phyloP scores from a whole-genome alignment of 1,284 basidiomycete genomes.

The Leccinum subatratum region DNA sequence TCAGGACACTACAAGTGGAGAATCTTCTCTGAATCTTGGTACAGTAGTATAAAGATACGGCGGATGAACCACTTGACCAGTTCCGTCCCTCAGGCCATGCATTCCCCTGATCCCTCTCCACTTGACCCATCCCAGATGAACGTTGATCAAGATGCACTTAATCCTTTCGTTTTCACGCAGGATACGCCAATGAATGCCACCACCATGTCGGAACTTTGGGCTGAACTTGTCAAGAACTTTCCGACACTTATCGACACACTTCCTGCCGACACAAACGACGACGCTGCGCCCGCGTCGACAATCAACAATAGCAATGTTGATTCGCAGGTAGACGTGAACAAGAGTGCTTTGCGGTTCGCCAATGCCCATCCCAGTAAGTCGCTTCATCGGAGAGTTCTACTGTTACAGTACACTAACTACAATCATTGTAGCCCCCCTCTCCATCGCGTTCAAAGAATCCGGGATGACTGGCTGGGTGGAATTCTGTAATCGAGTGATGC shows the following conservation, averaged over 20 bases:
- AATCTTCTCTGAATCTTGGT: too few relatives aligned
- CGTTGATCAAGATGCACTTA: too few relatives aligned
- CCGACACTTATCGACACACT: background rate
- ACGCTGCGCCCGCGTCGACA: background rate
- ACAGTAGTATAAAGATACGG: too few relatives aligned
- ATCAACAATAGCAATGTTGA: background rate
- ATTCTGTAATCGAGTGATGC: background rate
- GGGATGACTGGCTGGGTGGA: background rate
- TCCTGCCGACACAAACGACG: background rate
- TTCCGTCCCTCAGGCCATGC: too few relatives aligned
- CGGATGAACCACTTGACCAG: too few relatives aligned
- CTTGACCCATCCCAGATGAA: too few relatives aligned
- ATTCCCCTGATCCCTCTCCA: too few relatives aligned
- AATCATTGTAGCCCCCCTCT: background rate
- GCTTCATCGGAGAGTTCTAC: background rate
- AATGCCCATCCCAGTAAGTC: background rate
- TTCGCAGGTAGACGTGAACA: background rate
- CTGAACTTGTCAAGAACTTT: too few relatives aligned
- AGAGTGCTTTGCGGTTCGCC: background rate
- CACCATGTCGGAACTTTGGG: too few relatives aligned
- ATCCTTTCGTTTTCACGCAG: too few relatives aligned
- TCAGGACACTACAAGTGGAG: too few relatives aligned
- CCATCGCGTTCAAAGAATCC: background rate
- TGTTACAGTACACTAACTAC: background rate
- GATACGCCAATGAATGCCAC: too few relatives aligned